Conservation (phyloP, 1,139 yeast genomes). For the Eremothecium cymbalariae region DNA sequence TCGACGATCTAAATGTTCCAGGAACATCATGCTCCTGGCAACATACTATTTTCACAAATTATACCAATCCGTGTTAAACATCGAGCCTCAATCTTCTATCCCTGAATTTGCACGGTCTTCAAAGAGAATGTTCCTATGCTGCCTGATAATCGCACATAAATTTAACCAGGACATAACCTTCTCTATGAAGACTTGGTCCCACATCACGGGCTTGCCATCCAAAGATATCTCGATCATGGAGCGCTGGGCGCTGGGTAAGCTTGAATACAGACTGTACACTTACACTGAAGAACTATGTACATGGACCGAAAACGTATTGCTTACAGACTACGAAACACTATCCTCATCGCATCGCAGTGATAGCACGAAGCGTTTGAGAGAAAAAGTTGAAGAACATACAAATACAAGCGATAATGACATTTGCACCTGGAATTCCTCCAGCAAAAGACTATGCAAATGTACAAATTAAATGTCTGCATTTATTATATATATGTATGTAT, state of each 20-base stretch:
- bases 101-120: slow-evolving; percentile 29
- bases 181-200: slow-evolving; percentile 28
- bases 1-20: slow-evolving; percentile 26
- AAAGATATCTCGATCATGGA: slow-evolving; percentile 27
- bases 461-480: too few species aligned
- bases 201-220: slow-evolving; percentile 23
- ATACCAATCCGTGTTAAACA: slow-evolving; percentile 9
- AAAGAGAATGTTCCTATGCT: slow-evolving; percentile 24
- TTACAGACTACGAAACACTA: background rate
- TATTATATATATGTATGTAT: too few species aligned
- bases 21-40: slow-evolving; percentile 20
- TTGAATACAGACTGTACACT: slow-evolving; percentile 22
- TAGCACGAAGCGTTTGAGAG: too few species aligned
- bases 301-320: slow-evolving; percentile 10
- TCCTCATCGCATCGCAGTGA: too few species aligned
- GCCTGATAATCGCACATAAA: slow-evolving; percentile 29
- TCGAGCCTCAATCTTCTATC: slow-evolving; percentile 8
- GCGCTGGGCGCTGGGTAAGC: slow-evolving; percentile 26
- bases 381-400: too few species aligned
- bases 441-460: too few species aligned
- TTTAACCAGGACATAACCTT: slow-evolving; percentile 28
- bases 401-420: too few species aligned
- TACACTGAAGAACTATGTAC: slow-evolving; percentile 10
- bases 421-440: too few species aligned
- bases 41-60: slow-evolving; percentile 22